A percentile compares a stretch with the other conserved stretches of the same genome.
Evolutionary conservation across 2,329 filamentous ascomycete genomes (phyloP).

Genomic region (Microascus cirrosus): DNA sequence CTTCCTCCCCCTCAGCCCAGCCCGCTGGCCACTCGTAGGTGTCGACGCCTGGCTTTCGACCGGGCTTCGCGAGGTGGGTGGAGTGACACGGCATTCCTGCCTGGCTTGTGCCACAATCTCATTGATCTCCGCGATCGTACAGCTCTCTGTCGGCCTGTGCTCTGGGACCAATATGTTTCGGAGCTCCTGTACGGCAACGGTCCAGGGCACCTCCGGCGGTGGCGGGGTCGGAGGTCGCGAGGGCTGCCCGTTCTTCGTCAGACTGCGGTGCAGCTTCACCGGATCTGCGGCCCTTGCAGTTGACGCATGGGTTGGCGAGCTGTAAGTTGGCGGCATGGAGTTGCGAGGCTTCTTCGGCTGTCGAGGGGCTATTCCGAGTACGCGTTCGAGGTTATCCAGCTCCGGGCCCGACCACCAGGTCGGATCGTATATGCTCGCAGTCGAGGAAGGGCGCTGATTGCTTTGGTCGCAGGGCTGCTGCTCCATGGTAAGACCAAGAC

Average conservation of each 20-base stretch:
- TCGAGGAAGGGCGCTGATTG: constrained; percentile 12
- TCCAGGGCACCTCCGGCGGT: constrained; percentile 76
- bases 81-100: not conserved
- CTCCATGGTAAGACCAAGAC: constrained; percentile 21
- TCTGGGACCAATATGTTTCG: constrained; percentile 72
- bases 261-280: constrained; percentile 51
- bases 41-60: constrained; percentile 1
- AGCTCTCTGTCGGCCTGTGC: constrained; percentile 65
- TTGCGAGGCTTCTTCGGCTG: constrained; percentile 42
- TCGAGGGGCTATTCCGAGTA: constrained; percentile 37
- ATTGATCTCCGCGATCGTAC: constrained; percentile 60
- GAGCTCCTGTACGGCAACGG: constrained; percentile 70
- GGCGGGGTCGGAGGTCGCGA: constrained; percentile 50
- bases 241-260: constrained; percentile 38
- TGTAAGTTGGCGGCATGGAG: constrained; percentile 60
- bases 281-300: constrained; percentile 66
- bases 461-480: not conserved
- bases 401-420: constrained; percentile 59
- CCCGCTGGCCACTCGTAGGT: constrained; percentile 26
- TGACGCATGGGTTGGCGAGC: constrained; percentile 79
- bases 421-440: constrained; percentile 44
- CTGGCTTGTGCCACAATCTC: constrained; percentile 23
- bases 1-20: constrained; percentile 65
- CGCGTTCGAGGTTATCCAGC: constrained; percentile 58
- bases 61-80: not conserved